Evolutionary conservation across 768 basidiomycete genomes (phyloP).

Genomic region (Psilocybe tampanensis): DNA sequence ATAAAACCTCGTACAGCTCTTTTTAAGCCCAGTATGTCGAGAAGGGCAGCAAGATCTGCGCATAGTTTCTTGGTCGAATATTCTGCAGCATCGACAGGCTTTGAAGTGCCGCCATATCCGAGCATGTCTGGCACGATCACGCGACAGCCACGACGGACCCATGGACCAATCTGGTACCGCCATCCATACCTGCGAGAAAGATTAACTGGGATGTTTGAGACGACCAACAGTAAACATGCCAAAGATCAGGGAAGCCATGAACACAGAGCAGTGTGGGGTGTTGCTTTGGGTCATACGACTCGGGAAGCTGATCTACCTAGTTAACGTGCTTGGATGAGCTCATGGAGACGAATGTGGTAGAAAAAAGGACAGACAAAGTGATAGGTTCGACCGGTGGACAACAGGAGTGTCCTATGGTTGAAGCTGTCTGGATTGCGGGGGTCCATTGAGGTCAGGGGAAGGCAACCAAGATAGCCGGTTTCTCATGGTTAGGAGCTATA

Average conservation of each 20-base stretch:
- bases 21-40: slow-evolving; percentile 55
- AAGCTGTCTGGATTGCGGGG: slow-evolving; percentile 45
- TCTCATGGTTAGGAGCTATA: slow-evolving; percentile 10
- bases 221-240: slow-evolving; percentile 26
- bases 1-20: slow-evolving; percentile 52
- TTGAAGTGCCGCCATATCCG: slow-evolving; percentile 70
- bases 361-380: slow-evolving; percentile 51
- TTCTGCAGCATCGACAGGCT: slow-evolving; percentile 52
- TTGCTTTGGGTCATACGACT: slow-evolving; percentile 37
- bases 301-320: slow-evolving; percentile 62
- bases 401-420: slow-evolving; percentile 50
- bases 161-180: slow-evolving; percentile 73
- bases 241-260: slow-evolving; percentile 80
- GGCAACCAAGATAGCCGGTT: slow-evolving; percentile 16
- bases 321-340: neutral
- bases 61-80: slow-evolving; percentile 64
- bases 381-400: slow-evolving; percentile 65
- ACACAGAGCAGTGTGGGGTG: slow-evolving; percentile 66
- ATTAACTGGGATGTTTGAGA: neutral
- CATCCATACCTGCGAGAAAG: slow-evolving; percentile 61
- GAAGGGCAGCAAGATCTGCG: slow-evolving; percentile 64
- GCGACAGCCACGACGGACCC: slow-evolving; percentile 62
- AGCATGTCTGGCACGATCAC: slow-evolving; percentile 65
- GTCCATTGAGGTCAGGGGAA: slow-evolving; percentile 34
- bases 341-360: neutral